Conservation (phyloP, 1,284 basidiomycete genomes). For the Pterulicium gracile region DNA sequence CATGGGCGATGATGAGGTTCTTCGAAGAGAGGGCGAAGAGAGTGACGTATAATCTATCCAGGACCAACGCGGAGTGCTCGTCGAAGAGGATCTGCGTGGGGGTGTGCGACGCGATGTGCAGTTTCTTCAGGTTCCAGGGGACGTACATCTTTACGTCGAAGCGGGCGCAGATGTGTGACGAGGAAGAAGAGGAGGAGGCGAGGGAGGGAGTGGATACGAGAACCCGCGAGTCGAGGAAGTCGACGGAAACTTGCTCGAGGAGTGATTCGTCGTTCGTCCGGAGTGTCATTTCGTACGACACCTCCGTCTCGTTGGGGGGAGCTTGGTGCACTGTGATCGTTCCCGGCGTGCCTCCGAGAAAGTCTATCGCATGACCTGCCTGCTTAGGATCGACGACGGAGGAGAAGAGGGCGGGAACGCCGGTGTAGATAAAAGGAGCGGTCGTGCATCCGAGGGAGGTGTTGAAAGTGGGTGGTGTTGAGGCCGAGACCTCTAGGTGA, state of each 20-base stretch:
- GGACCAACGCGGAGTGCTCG: constrained; percentile 23
- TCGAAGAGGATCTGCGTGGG: constrained; percentile 40
- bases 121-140: constrained; percentile 34
- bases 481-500: too few species aligned
- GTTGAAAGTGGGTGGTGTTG: too few species aligned
- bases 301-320: constrained; percentile 24
- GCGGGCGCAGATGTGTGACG: too few species aligned
- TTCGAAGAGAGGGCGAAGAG: constrained; percentile 23
- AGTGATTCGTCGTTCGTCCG: constrained; percentile 28
- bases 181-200: constrained; percentile 7
- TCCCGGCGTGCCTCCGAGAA: constrained; percentile 38
- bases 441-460: constrained; percentile 37
- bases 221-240: constrained; percentile 17
- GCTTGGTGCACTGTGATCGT: constrained; percentile 38
- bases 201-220: constrained; percentile 21
- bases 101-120: constrained; percentile 31
- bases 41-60: constrained; percentile 35
- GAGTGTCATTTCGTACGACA: constrained; percentile 39
- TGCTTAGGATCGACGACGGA: constrained; percentile 25
- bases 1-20: constrained; percentile 36
- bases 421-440: constrained; percentile 33
- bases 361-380: constrained; percentile 28
- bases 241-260: constrained; percentile 25
- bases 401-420: constrained; percentile 23
- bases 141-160: constrained; percentile 42